Evolutionary conservation across 345 rosid genomes (phyloP).

Genomic region (Psidium friedrichsthalianum): DNA sequence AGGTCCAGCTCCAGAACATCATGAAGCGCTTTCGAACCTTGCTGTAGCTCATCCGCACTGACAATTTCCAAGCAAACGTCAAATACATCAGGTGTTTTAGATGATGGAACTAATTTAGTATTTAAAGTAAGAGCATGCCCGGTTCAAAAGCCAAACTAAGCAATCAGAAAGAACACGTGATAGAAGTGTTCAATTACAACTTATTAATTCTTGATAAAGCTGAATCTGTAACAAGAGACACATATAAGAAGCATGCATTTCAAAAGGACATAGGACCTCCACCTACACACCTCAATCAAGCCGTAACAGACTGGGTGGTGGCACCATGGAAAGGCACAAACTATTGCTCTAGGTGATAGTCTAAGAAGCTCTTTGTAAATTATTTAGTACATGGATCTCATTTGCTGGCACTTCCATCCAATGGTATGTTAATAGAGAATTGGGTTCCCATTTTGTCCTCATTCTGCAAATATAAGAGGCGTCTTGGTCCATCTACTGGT

Average conservation of each 20-base stretch:
- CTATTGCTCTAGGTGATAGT: not conserved
- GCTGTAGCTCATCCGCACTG: conserved; percentile 69
- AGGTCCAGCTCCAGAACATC: conserved; percentile 76
- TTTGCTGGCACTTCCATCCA: not conserved
- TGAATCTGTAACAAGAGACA: not conserved
- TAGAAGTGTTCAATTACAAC: not conserved
- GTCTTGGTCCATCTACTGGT: not conserved
- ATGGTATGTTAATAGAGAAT: not conserved
- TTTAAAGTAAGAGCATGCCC: not conserved
- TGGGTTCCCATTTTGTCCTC: not conserved
- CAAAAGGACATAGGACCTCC: not conserved
- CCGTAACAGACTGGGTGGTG: not conserved
- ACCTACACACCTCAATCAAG: not conserved
- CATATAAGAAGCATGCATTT: not conserved
- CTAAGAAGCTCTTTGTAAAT: not conserved
- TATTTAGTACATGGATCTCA: not conserved
- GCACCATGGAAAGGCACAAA: not conserved
- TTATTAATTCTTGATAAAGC: not conserved
- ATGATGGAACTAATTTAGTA: not conserved
- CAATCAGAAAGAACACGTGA: not conserved
- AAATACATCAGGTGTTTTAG: not conserved
- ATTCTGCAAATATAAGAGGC: not conserved
- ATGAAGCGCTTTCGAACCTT: conserved; percentile 54
- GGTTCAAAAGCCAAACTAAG: not conserved
- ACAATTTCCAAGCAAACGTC: not conserved